These are phyloP conservation scores for Neurospora tetraspora DNA, from an alignment of 495 filamentous ascomycete species.

Conservation along the genomic window DNA sequence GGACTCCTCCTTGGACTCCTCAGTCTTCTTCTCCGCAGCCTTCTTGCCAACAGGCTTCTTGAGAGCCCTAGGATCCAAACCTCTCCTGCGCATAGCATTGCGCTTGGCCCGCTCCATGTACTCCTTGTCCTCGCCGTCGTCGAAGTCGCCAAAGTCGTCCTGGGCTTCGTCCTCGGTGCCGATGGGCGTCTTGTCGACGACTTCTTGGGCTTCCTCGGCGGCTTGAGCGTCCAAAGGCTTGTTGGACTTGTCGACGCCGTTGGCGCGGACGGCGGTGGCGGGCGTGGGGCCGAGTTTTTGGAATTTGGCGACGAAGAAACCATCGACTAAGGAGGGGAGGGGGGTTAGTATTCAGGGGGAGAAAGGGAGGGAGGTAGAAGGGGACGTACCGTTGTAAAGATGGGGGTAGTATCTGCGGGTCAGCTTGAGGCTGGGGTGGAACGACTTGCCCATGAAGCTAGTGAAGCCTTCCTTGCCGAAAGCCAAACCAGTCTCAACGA, in stretches of 20 bases:
- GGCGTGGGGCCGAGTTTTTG: constrained; percentile 80
- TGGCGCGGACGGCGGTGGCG: constrained; percentile 37
- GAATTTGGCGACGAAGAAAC: constrained; percentile 96
- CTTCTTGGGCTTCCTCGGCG: constrained; percentile 23
- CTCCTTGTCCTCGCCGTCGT: constrained; percentile 71
- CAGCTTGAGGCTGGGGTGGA: constrained; percentile 73
- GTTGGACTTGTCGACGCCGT: constrained; percentile 26
- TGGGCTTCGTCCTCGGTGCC: constrained; percentile 31
- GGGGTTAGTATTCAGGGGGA: background rate
- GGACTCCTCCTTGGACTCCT: constrained; percentile 8
- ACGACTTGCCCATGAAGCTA: constrained; percentile 77
- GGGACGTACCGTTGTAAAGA: constrained; percentile 53
- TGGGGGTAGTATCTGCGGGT: constrained; percentile 91
- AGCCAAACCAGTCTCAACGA: constrained; percentile 86
- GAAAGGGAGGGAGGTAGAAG: background rate
- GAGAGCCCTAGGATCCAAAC: constrained; percentile 41
- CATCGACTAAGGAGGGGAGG: constrained; percentile 51
- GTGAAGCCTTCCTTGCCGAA: constrained; percentile 91
- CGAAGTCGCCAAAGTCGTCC: constrained; percentile 69
- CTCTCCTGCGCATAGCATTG: constrained; percentile 44
- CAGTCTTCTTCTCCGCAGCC: constrained; percentile 8
- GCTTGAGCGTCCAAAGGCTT: constrained; percentile 8
- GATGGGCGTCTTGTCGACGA: constrained; percentile 42
- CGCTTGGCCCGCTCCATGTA: constrained; percentile 66
- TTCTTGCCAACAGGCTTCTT: constrained; percentile 20